Conservation (phyloP, 768 basidiomycete species). For the Rhizopogon roseolus region DNA sequence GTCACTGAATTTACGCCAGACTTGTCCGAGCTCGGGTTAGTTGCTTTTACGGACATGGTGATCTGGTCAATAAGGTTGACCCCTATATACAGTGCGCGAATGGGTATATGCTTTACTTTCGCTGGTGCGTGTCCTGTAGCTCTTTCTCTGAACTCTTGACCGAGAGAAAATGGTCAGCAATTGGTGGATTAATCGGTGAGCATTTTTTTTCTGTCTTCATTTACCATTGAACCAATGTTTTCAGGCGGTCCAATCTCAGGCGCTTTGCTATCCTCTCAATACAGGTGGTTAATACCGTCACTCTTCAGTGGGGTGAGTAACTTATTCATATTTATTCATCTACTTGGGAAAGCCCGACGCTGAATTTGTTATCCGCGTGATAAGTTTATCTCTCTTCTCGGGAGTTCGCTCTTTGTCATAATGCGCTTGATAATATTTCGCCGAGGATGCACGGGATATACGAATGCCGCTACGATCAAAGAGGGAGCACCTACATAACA, state of each 20-base stretch:
- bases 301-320: conserved; percentile 43
- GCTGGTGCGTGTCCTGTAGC: conserved; percentile 25
- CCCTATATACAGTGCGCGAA: conserved; percentile 19
- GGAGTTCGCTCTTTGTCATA: background rate
- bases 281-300: conserved; percentile 54
- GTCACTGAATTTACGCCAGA: conserved; percentile 34
- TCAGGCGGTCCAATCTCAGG: conserved; percentile 54
- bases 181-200: conserved; percentile 18
- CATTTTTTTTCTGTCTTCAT: background rate
- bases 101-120: conserved; percentile 47
- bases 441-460: background rate
- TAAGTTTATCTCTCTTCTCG: background rate
- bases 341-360: background rate
- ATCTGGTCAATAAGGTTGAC: background rate
- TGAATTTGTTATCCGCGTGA: background rate
- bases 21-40: conserved; percentile 41
- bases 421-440: background rate
- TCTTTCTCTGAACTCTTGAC: no score
- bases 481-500: no score
- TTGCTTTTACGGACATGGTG: background rate
- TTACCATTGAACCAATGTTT: conserved; percentile 3
- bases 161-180: conserved; percentile 7
- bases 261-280: conserved; percentile 43
- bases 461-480: no score
- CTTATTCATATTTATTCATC: background rate